Base-by-base conservation (phyloP, 768 basidiomycete genomes). In the Hebeloma cylindrosporum region DNA sequence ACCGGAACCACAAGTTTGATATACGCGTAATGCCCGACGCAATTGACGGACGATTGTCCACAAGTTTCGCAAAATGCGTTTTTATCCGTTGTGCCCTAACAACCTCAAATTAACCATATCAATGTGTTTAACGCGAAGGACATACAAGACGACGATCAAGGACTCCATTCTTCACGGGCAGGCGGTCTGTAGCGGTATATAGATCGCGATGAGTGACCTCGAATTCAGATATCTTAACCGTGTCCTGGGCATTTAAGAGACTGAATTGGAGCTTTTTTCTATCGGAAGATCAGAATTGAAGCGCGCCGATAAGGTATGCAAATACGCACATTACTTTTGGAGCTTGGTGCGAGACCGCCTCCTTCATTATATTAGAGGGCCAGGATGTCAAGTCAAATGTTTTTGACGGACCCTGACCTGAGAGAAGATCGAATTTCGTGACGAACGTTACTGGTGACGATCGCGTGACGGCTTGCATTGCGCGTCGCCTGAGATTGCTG, bases 11-110 rank as follows among this genome's bases (percentile, higher is more conserved):
- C 83, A 31, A 99, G 78, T 66, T 96, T 97, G 70, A 99, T 97
- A 68, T 98, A 98, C 4, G 94, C 94, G 63, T 96, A 98, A 65
- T 99, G 96, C 1, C 96, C 96, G 17, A 96, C 94, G 61, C 96
- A 99, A 50, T 96, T 92, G 2, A 93, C 88, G 21, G 91, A 84
- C 13, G 80, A 83, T 51, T 93, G 80, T 6, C 92, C 92, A 59
- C 96, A 99, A 0, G 96, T 99, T 65, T 94, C 90, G 67, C 96
- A 99, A 60, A 84, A 87, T 20, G 87, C 80, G 47, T 74, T 79
- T 72, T 98, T 98, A 62, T 96, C 93, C 29, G 91, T 90, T 3
- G 93, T 95, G 31, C 96, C 96, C 94, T 96, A 53, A 22, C 39
- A 3, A 8, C 22, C 34, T 18, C 14, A 33, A 37, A 33, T 11